Base-by-base conservation (phyloP, 176 grass and related monocot species). In the Echinochloa phyllopogon region DNA sequence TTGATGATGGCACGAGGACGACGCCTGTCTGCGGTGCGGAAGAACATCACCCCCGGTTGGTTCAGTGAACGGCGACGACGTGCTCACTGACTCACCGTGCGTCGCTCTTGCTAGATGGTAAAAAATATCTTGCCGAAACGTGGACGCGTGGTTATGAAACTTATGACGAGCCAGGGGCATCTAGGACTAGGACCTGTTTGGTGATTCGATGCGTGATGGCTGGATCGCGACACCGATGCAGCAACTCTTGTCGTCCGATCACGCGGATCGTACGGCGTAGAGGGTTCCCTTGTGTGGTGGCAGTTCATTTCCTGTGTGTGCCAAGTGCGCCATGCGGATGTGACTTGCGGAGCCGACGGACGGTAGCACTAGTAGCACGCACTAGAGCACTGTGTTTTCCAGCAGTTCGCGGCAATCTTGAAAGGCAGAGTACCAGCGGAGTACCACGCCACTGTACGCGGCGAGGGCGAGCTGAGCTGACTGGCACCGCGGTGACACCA, bases 41-140 rank as follows among this genome's bases (percentile, higher is more conserved):
- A 42, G 69, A 86, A 77, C 83, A 76, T 77, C 83, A 77, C 73
- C 72, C 37, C 25, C 29, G 29, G 29, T 33, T 33, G 5, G 3
- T 23, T 38, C 55, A 48, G 68, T 4, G 2, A 73, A 50, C 6
- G 33, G 70, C 50, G 44, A 10, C 37, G 65, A 10, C 37, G 65
- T 36, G 59, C 82, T 33, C 29, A 33, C 29, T 33, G 29, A 33
- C 74, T 41, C 6, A 50, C 65, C 8, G 39, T 48, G 41, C 10
- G n/a, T 62, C 21, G 72, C 7, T 16, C 20, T 4, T 67, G 24
- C 69, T 38, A 5, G 10, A 33, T 33, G 2, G 8, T 1, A 50
- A 15, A 50, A 51, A 17, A 11, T 80, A 33, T 33, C 77, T 24
- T 49, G 70, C 37, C 58, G 74, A 65, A 20, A 56, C 29, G 50